Base-by-base conservation (phyloP, 139 green algal genomes). In the Tetraselmis chui region DNA sequence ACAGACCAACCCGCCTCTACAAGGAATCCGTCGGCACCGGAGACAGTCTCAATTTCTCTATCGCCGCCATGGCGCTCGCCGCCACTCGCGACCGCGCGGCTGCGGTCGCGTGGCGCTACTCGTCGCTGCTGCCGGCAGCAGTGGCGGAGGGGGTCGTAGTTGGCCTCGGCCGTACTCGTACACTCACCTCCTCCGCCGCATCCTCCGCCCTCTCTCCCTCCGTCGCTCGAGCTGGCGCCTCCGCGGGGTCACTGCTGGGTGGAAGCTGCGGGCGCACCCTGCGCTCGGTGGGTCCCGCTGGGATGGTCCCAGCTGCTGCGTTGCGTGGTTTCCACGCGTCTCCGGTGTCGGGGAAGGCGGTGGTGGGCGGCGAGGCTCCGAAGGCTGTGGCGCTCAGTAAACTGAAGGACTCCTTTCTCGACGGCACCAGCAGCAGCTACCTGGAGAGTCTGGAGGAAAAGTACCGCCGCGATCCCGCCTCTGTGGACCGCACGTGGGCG, bases 341-440 rank as follows among this genome's bases (percentile, higher is more conserved):
- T 5, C 45, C 45, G 45, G 45, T 67, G 45, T 18, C 45, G 23
- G 74, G 74, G 31, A 82, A 75, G 32, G 31, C 79, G 2, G 31
- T 5, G 24, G n/a, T n/a, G n/a, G n/a, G n/a, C n/a, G 26, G 78
- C 23, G 59, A 84, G 30, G 76, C 75, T 32, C 92, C 91, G 5
- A 91, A 95, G 79, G 84, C 96, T 0, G 95, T 98, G 76, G 87
- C 94, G 24, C 85, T 98, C 25, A 80, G 81, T 23, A 96, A 98
- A 86, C 84, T 99, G 2, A 95, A 96, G 83, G 96, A 99, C 84
- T 91, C 89, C 45, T 99, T 99, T 82, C 91, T 98, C 23, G 92
- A 98, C 82, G 96, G 91, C 28, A 98, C 93, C 27, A 93, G 82
- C 80, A 89, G 79, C 27, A 91, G 92, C 0, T 97, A 98, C 83